phyloP scores from a whole-genome alignment of 768 basidiomycete genomes.

The Lentinula lateritia region DNA sequence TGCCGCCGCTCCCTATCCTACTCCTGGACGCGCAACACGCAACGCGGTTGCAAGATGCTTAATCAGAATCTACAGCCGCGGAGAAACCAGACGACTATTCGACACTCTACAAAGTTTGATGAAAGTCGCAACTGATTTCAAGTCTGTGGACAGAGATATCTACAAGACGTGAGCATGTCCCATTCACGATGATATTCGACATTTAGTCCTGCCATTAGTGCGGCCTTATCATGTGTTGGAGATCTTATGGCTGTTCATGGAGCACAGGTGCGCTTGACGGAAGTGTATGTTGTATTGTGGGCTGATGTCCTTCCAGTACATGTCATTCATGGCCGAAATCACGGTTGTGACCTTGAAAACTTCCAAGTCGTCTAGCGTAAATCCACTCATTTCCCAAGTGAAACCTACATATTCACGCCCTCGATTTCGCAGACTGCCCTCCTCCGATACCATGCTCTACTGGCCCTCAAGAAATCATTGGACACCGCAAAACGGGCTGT shows the following conservation, averaged over 20 bases:
- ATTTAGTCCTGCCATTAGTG: slow-evolving; percentile 35
- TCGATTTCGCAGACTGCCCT: slow-evolving; percentile 55
- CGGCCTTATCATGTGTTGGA: slow-evolving; percentile 81
- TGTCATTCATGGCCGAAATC: slow-evolving; percentile 94
- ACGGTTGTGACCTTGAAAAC: slow-evolving; percentile 59
- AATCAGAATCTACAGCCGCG: slow-evolving; percentile 64
- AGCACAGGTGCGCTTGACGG: slow-evolving; percentile 55
- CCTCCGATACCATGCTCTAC: slow-evolving; percentile 75
- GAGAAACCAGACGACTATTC: slow-evolving; percentile 81
- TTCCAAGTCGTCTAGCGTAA: slow-evolving; percentile 65
- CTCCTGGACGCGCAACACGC: slow-evolving; percentile 83
- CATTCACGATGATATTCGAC: not conserved
- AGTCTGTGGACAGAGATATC: slow-evolving; percentile 55
- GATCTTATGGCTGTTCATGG: slow-evolving; percentile 86
- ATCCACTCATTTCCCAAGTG: slow-evolving; percentile 19
- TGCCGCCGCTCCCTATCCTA: slow-evolving; percentile 61
- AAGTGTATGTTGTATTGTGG: not conserved
- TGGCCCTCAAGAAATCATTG: slow-evolving; percentile 76
- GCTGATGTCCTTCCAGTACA: slow-evolving; percentile 50
- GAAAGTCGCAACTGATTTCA: slow-evolving; percentile 69
- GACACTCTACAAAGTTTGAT: slow-evolving; percentile 80
- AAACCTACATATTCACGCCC: slow-evolving; percentile 3
- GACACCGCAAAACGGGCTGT: slow-evolving; percentile 77
- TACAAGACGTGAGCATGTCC: slow-evolving; percentile 55
- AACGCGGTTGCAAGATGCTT: slow-evolving; percentile 77